Percentiles rank a stretch among this genome's conserved stretches.
Evolutionary conservation across 73 alveolate species (phyloP).

Genomic region (Strombidium stylifer): DNA sequence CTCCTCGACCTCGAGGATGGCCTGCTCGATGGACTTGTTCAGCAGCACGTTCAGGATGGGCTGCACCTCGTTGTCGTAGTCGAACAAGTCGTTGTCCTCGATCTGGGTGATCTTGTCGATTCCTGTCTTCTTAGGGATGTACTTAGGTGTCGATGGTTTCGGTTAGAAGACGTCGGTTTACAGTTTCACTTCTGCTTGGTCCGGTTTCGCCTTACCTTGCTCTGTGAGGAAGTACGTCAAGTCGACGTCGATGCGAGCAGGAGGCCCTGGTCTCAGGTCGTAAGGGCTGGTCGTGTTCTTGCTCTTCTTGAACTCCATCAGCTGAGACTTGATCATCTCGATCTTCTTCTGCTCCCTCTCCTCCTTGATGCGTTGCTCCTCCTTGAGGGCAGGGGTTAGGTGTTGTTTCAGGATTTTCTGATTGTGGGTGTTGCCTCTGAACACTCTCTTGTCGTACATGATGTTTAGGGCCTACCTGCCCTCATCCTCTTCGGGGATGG

Average conservation of each 20-base stretch:
- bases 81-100: slow-evolving; percentile 95
- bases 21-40: slow-evolving; percentile 92
- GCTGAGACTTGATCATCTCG: slow-evolving; percentile 61
- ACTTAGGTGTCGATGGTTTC: slow-evolving; percentile 91
- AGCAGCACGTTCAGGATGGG: slow-evolving; percentile 96
- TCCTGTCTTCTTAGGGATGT: slow-evolving; percentile 97
- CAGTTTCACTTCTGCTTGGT: slow-evolving; percentile 65
- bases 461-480: slow-evolving; percentile 44
- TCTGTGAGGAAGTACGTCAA: slow-evolving; percentile 83
- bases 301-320: slow-evolving; percentile 69
- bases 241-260: slow-evolving; percentile 86
- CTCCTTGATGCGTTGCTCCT: slow-evolving; percentile 42
- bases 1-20: slow-evolving; percentile 93
- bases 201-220: slow-evolving; percentile 57
- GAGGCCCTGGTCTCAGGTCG: slow-evolving; percentile 90
- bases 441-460: slow-evolving; percentile 81
- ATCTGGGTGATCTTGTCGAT: slow-evolving; percentile 96
- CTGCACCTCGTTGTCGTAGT: slow-evolving; percentile 94
- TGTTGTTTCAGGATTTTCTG: slow-evolving; percentile 40
- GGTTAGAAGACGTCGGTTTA: slow-evolving; percentile 93
- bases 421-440: slow-evolving; percentile 82
- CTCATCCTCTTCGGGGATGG: slow-evolving; percentile 33
- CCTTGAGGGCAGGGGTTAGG: slow-evolving; percentile 56
- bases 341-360: slow-evolving; percentile 65
- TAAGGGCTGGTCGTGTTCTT: slow-evolving; percentile 73